These are phyloP conservation scores for Lasiodiplodia sp. DNA, from an alignment of 2,329 filamentous ascomycete genomes.

Conservation along the genomic window DNA sequence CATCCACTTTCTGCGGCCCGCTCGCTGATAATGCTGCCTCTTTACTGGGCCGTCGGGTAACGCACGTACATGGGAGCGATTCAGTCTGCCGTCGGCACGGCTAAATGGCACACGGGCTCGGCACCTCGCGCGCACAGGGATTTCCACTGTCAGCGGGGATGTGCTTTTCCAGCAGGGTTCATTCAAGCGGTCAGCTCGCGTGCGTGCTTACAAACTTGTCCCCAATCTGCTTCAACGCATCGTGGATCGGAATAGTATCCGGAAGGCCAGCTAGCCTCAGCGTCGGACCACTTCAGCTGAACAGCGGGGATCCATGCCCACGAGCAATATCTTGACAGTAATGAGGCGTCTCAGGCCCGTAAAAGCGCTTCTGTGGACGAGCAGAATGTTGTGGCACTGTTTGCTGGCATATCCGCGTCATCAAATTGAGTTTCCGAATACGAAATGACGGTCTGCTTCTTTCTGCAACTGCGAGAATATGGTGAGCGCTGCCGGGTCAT, in stretches of 20 bases:
- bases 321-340: neutral
- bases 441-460: too few species aligned
- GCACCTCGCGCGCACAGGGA: neutral
- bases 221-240: neutral
- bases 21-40: neutral
- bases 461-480: too few species aligned
- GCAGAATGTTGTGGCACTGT: too few species aligned
- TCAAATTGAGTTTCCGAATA: too few species aligned
- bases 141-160: neutral
- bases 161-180: neutral
- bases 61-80: neutral
- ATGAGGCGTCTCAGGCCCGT: too few species aligned
- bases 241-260: neutral
- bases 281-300: too few species aligned
- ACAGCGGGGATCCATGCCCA: neutral
- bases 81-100: conserved; percentile 4
- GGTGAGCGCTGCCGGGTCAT: too few species aligned
- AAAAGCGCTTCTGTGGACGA: too few species aligned
- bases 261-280: neutral
- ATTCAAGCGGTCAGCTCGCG: neutral
- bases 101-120: neutral
- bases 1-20: conserved; percentile 8
- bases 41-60: neutral
- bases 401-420: too few species aligned
- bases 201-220: neutral